Evolutionary conservation across 192 early-diverging fungal species (phyloP).

Genomic region (Umbelopsis vinacea): DNA sequence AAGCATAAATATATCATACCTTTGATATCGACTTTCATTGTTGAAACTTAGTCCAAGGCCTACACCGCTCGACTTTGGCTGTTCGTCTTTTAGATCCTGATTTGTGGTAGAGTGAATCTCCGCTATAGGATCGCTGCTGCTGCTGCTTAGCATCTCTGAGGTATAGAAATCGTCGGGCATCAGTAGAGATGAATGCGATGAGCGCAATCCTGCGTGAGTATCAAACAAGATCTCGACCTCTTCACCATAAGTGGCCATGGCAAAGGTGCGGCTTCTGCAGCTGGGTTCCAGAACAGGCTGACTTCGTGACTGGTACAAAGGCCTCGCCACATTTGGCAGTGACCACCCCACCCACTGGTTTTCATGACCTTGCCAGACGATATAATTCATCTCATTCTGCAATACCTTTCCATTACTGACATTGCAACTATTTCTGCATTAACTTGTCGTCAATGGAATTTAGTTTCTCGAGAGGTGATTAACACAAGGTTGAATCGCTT

Average conservation of each 20-base stretch:
- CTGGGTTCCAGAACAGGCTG: neutral
- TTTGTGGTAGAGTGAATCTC: neutral
- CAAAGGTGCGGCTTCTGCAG: neutral
- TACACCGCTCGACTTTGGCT: neutral
- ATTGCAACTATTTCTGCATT: neutral
- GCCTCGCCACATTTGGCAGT: no score
- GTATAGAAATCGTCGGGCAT: neutral
- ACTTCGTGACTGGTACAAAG: slow-evolving; percentile 15
- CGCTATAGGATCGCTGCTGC: neutral
- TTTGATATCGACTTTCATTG: neutral
- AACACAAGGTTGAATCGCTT: neutral
- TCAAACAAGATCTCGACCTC: slow-evolving; percentile 17
- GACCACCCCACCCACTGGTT: no score
- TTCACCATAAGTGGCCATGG: slow-evolving; percentile 22
- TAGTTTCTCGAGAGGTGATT: neutral
- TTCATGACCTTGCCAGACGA: neutral
- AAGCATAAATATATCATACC: neutral
- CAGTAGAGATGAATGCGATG: neutral
- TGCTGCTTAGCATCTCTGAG: neutral
- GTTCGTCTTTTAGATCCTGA: slow-evolving; percentile 6
- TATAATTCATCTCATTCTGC: neutral
- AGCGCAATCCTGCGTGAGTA: neutral
- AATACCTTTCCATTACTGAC: neutral
- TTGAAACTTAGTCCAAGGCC: neutral
- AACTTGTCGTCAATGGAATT: neutral